A percentile compares a stretch with the other conserved stretches of the same genome.
phyloP scores from a whole-genome alignment of 441 rosid species.

The Jatropha podagrica region DNA sequence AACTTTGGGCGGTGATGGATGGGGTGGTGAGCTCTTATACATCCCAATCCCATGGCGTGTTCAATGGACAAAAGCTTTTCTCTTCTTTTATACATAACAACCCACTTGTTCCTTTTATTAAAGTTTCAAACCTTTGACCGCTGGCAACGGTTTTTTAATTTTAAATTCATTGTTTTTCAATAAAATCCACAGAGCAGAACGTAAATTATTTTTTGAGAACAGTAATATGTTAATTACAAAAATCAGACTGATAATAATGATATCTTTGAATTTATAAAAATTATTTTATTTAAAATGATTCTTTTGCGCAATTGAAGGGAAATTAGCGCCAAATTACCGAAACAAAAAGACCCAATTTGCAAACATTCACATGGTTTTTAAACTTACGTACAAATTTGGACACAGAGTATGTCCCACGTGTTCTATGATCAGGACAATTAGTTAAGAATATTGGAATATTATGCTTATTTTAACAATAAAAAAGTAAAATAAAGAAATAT shows the following conservation, averaged over 20 bases:
- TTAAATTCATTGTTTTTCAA: too few species aligned
- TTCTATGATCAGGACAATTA: not conserved
- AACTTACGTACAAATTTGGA: not conserved
- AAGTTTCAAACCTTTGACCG: too few species aligned
- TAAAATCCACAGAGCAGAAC: too few species aligned
- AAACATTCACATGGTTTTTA: slow-evolving; percentile 5
- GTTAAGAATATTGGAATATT: not conserved
- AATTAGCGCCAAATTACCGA: not conserved
- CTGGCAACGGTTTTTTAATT: too few species aligned
- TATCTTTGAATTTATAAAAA: too few species aligned
- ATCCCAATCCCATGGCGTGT: not conserved
- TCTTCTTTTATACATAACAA: not conserved
- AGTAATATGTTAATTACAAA: too few species aligned
- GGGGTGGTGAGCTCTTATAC: not conserved
- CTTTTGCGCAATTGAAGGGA: slow-evolving; percentile 15
- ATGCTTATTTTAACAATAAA: too few species aligned
- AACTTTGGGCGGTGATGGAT: not conserved
- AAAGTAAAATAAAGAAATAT: too few species aligned
- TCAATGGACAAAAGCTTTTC: not conserved
- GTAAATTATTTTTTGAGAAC: too few species aligned
- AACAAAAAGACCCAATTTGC: not conserved
- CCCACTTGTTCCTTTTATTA: not conserved
- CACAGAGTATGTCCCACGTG: not conserved
- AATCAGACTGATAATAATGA: too few species aligned
- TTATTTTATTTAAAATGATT: too few species aligned